Evolutionary conservation across 1,139 yeast genomes (phyloP), one percentile per base, ranked within the genome.

Genomic region (Blastobotrys petasosporus): DNA sequence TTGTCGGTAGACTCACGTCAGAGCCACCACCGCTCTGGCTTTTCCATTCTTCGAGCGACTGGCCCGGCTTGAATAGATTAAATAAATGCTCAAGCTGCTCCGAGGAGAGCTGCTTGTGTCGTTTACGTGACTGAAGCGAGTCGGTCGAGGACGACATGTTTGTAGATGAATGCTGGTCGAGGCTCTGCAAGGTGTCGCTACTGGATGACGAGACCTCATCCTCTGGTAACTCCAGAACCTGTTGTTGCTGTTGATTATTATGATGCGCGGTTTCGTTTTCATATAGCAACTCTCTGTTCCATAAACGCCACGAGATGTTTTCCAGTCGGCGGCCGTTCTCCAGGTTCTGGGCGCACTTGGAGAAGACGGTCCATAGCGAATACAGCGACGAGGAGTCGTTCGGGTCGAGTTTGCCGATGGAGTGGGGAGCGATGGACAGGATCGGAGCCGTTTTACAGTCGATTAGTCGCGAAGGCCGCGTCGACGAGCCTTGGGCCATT

Each of bases 231-330:
- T 17, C 39, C n/a, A 15, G 32, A 15, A n/a, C 16, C 16, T 38
- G 12, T 31, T 20, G 8, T 4, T n/a, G 33, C 15, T 31, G 33
- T 5, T n/a, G 33, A 5, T 31, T 16, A 13, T 8, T 17, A 16
- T 20, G 11, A 28, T 17, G 20, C 17, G 13, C 32, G 17, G 38
- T 13, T 30, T 41, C 37, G 40, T 44, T 47, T 20, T 43, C 45
- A 37, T 46, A 44, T 33, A 46, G 48, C 16, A 69, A 57, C 40
- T 74, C 76, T 42, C 79, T 64, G 51, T 76, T 76, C 61, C 79
- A 77, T 33, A 77, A 68, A 34, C 83, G 64, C 82, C 82, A 78
- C 42, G 79, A 73, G 47, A 77, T 68, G 57, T 78, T 78, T 57
- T 77, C 82, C 10, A 78, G 61, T 16, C 83, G 65, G 45, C 73